These are phyloP conservation scores for Anthracocystis panici-leucophaei DNA, from an alignment of 1,284 basidiomycete genomes.

Conservation along the genomic window DNA sequence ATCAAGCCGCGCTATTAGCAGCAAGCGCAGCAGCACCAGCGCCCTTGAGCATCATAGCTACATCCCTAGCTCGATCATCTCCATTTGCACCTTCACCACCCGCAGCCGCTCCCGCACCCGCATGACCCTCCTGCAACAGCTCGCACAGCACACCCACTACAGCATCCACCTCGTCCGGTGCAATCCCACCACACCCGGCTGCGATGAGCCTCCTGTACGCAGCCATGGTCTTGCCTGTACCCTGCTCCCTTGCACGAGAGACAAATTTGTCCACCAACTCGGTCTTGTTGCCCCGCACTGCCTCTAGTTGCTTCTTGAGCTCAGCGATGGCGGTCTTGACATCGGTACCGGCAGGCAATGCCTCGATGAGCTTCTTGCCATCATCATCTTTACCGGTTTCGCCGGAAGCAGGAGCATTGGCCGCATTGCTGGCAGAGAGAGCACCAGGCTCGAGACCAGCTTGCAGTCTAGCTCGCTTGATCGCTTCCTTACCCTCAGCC, in stretches of 20 bases:
- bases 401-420: constrained; percentile 14
- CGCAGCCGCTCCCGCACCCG: constrained; percentile 16
- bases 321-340: constrained; percentile 46
- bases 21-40: constrained; percentile 52
- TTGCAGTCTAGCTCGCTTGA: constrained; percentile 54
- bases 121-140: constrained; percentile 56
- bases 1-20: constrained; percentile 32
- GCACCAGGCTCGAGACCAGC: constrained; percentile 39
- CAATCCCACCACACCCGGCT: constrained; percentile 66
- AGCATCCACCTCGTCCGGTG: constrained; percentile 65
- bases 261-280: constrained; percentile 52
- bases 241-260: constrained; percentile 56
- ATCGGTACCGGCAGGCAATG: constrained; percentile 26
- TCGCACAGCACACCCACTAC: constrained; percentile 67
- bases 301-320: constrained; percentile 44
- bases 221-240: constrained; percentile 64
- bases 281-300: constrained; percentile 42
- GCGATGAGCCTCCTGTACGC: constrained; percentile 68
- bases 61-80: constrained; percentile 43
- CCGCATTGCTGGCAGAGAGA: constrained; percentile 30
- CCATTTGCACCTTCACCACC: constrained; percentile 18
- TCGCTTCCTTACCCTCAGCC: constrained; percentile 46
- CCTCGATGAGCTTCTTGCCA: constrained; percentile 24
- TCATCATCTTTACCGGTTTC: constrained; percentile 7
- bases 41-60: constrained; percentile 49